phyloP scores from a whole-genome alignment of 371 early-diverging fungal species.

The Coemansia sp. region DNA sequence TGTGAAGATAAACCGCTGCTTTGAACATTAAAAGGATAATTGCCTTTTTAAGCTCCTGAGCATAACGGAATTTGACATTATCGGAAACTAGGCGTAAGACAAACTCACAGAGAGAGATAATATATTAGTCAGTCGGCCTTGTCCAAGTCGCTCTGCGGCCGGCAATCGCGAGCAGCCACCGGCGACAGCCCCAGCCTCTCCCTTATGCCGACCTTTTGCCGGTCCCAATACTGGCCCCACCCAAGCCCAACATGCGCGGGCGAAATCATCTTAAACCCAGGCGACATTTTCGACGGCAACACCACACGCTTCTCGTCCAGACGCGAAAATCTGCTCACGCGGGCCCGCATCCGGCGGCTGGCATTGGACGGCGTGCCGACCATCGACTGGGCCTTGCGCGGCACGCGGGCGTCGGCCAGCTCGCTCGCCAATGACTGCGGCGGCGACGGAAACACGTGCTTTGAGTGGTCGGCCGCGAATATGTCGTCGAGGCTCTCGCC shows the following conservation, averaged over 20 bases:
- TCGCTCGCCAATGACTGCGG: slow-evolving; percentile 14
- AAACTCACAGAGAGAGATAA: neutral
- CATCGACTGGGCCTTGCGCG: slow-evolving; percentile 41
- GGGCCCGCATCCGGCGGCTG: slow-evolving; percentile 3
- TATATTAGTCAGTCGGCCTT: neutral
- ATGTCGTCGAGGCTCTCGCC: slow-evolving; percentile 40
- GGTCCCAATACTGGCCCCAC: slow-evolving; percentile 50
- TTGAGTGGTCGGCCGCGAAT: slow-evolving; percentile 19
- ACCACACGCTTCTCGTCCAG: neutral
- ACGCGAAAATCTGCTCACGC: slow-evolving; percentile 36
- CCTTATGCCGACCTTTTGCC: slow-evolving; percentile 32
- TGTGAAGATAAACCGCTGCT: no score
- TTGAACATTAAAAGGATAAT: no score
- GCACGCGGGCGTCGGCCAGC: neutral
- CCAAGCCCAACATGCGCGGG: slow-evolving; percentile 41
- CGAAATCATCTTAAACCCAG: slow-evolving; percentile 17
- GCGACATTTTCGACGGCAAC: slow-evolving; percentile 6
- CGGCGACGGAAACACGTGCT: slow-evolving; percentile 16
- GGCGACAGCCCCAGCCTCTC: slow-evolving; percentile 23
- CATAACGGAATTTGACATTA: no score
- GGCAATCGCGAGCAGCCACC: neutral
- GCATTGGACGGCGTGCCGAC: slow-evolving; percentile 17
- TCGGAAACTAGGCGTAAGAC: no score
- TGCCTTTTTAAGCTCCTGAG: no score
- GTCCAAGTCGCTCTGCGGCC: neutral